Conservation (phyloP, 257 asterid species). For the Anisodus tanguticus region DNA sequence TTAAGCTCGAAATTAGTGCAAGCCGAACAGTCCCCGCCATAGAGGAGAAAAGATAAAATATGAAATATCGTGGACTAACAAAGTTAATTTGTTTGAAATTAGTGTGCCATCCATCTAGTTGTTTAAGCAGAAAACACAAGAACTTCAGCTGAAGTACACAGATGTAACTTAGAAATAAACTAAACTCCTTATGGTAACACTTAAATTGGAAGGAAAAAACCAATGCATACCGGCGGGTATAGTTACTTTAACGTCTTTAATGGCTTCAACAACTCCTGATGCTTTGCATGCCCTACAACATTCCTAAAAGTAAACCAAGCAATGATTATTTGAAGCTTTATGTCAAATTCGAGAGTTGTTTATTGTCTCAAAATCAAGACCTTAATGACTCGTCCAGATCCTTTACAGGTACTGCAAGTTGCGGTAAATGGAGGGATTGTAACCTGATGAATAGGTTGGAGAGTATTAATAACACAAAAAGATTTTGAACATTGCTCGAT, state of each 20-base stretch:
- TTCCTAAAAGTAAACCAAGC: conserved; percentile 48
- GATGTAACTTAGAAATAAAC: conserved; percentile 13
- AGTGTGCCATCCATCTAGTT: neutral
- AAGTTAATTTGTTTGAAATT: neutral
- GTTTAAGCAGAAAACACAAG: conserved; percentile 17
- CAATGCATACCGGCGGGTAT: conserved; percentile 77
- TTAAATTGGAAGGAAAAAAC: conserved; percentile 23
- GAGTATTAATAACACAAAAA: neutral
- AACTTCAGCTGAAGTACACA: neutral
- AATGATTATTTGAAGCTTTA: conserved; percentile 23
- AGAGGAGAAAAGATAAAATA: neutral
- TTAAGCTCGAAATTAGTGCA: neutral
- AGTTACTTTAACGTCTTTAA: conserved; percentile 72
- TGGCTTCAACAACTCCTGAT: conserved; percentile 74
- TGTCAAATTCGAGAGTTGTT: conserved; percentile 29
- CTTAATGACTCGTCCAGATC: conserved; percentile 76
- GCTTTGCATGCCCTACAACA: conserved; percentile 72
- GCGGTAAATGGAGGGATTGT: conserved; percentile 80
- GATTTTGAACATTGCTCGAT: neutral
- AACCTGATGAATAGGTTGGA: conserved; percentile 51
- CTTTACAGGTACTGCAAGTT: conserved; percentile 75
- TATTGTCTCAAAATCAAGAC: conserved; percentile 42
- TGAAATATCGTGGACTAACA: neutral
- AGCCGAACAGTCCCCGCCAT: neutral
- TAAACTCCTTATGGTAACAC: neutral